These are phyloP conservation scores for Aspergillus viridinutans DNA, from an alignment of 2,329 filamentous ascomycete genomes.

Conservation along the genomic window DNA sequence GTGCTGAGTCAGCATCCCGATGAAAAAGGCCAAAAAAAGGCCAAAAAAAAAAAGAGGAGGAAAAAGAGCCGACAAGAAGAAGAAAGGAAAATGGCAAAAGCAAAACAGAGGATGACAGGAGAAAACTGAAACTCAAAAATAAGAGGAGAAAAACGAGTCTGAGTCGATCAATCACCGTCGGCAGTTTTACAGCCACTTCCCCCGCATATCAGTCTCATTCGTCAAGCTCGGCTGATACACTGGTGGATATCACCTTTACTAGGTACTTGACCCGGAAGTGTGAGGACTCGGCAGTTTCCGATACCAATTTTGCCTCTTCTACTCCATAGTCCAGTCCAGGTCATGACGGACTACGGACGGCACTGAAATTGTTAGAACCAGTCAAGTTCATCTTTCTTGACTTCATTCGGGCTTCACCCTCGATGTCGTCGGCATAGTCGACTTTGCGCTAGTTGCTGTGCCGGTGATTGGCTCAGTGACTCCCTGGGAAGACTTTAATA, in stretches of 20 bases:
- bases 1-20: slow-evolving; percentile 1
- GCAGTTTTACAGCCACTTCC: neutral
- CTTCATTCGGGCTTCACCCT: neutral
- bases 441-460: neutral
- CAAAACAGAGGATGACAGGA: neutral
- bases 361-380: neutral
- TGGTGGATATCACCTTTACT: neutral
- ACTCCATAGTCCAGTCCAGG: neutral
- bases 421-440: neutral
- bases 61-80: neutral
- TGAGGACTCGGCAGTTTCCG: neutral
- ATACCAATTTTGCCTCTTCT: neutral
- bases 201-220: neutral
- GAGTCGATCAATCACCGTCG: neutral
- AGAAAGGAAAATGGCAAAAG: neutral
- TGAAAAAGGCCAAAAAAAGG: neutral
- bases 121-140: neutral
- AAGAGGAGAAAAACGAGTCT: neutral
- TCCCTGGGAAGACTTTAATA: neutral
- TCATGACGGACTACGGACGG: neutral
- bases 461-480: neutral
- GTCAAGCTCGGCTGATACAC: neutral
- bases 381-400: neutral
- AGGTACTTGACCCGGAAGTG: neutral
- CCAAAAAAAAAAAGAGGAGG: neutral